These are phyloP conservation scores for Conticribra weissflogii DNA, from an alignment of 108 stramenopile species.

Conservation along the genomic window DNA sequence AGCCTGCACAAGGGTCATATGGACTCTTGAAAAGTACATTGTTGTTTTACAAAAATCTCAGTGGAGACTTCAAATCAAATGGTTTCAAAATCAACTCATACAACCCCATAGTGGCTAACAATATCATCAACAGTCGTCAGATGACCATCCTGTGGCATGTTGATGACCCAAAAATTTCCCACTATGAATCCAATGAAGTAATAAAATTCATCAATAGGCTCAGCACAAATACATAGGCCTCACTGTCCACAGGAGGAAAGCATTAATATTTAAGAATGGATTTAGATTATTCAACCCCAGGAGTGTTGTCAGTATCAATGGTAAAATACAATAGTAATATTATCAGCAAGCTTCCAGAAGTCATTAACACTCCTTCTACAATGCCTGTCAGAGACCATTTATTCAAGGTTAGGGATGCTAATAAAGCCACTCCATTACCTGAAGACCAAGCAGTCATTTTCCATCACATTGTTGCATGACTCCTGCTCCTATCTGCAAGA, in stretches of 20 bases:
- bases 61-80: conserved; percentile 11
- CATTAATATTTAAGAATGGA: conserved; percentile 10
- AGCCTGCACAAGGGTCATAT: conserved; percentile 33
- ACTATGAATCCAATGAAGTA: conserved; percentile 31
- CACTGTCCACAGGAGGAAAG: background rate
- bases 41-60: conserved; percentile 2
- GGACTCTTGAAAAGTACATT: conserved; percentile 3
- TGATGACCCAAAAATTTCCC: conserved; percentile 57
- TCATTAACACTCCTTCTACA: background rate
- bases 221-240: background rate
- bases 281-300: background rate
- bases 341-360: background rate
- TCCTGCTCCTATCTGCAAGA: background rate
- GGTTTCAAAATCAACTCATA: conserved; percentile 58
- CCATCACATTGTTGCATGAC: background rate
- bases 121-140: background rate
- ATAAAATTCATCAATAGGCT: background rate
- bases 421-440: background rate
- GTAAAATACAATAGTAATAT: too few species aligned
- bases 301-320: background rate
- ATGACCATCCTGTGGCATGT: conserved; percentile 53
- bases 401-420: background rate
- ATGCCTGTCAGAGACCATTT: background rate
- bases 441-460: too few species aligned
- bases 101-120: conserved; percentile 31